Base-by-base conservation (phyloP, 768 basidiomycete genomes). In the Boletus insuetus region DNA sequence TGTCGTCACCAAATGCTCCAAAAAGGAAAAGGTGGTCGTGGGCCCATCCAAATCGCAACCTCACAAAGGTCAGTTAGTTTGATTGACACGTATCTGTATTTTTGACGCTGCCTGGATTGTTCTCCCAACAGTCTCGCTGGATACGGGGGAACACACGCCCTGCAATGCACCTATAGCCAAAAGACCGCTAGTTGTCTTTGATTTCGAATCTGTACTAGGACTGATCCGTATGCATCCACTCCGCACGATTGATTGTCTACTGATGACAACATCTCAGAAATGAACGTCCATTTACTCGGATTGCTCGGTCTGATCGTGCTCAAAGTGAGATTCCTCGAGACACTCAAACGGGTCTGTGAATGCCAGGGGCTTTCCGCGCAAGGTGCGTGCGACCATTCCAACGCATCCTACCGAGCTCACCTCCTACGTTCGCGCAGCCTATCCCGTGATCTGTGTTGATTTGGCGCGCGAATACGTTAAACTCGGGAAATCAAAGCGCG, bases 401-500 rank as follows among this genome's bases (percentile, higher is more conserved):
- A 35, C 4, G 4, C 38, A 31, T 43, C 53, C 29, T 47, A 32
- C 11, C 1, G 34, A 22, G 17, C 49, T 62, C n/a, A 47, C 9
- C 9, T 29, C 26, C 26, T 8, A 29, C 8, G 0, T 29, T 29
- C 2, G 17, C 14, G 32, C 58, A 91, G 87, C 76, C 13, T 91
- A 84, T 65, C 75, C 89, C 19, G 69, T 70, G 1, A 73, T 82
- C 2, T 94, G 89, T 3, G 73, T 86, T 2, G 82, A 86, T 41
- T 79, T 96, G 7, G 94, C 89, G 0, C 79, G 84, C 52, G 91
- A 94, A 66, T 94, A 94, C 62, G 74, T 85, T 43, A 81, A 79
- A 35, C 78, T 98, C 2, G 94, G 95, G 4, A 91, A 88, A 53
- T 32, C 51, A 3, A 37, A 16, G 35, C 35, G 35, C 35, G 35